phyloP scores from a whole-genome alignment of 495 filamentous ascomycete species.

The Ascobolus immersus region DNA sequence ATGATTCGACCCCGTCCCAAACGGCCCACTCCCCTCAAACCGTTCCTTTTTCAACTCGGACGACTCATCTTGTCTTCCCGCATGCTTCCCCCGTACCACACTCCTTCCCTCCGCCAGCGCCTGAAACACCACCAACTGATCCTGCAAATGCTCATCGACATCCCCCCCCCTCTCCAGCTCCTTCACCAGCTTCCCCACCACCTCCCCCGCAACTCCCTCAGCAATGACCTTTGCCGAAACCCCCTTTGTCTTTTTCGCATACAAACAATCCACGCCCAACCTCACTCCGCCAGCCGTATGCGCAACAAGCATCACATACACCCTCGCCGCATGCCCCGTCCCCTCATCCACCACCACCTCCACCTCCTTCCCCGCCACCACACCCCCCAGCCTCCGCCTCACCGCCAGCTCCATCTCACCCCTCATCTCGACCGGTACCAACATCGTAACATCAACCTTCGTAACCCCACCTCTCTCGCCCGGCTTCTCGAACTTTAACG shows the following conservation, averaged over 20 bases:
- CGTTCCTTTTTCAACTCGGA: slow-evolving; percentile 11
- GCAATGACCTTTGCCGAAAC: slow-evolving; percentile 13
- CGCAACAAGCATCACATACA: slow-evolving; percentile 52
- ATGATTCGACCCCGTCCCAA: slow-evolving; percentile 37
- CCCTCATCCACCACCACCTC: no score
- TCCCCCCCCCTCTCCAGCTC: slow-evolving; percentile 30
- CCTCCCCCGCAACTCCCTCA: slow-evolving; percentile 27
- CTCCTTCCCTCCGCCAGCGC: slow-evolving; percentile 35
- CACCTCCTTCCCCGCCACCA: no score
- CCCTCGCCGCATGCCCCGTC: no score
- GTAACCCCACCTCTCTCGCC: no score
- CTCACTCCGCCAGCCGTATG: slow-evolving; percentile 33
- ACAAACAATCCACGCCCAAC: slow-evolving; percentile 41
- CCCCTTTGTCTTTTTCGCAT: slow-evolving; percentile 21
- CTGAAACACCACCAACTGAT: slow-evolving; percentile 65
- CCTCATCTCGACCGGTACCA: no score
- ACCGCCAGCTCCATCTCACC: no score
- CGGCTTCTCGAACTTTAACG: no score
- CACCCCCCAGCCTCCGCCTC: no score
- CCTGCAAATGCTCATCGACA: slow-evolving; percentile 48
- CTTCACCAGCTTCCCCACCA: no score
- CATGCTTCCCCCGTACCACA: slow-evolving; percentile 13
- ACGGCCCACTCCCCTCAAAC: slow-evolving; percentile 20
- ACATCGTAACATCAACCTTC: no score
- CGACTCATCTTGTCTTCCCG: slow-evolving; percentile 6